Evolutionary conservation across 2,329 filamentous ascomycete genomes (phyloP).

Genomic region (Verticillium nubilum): DNA sequence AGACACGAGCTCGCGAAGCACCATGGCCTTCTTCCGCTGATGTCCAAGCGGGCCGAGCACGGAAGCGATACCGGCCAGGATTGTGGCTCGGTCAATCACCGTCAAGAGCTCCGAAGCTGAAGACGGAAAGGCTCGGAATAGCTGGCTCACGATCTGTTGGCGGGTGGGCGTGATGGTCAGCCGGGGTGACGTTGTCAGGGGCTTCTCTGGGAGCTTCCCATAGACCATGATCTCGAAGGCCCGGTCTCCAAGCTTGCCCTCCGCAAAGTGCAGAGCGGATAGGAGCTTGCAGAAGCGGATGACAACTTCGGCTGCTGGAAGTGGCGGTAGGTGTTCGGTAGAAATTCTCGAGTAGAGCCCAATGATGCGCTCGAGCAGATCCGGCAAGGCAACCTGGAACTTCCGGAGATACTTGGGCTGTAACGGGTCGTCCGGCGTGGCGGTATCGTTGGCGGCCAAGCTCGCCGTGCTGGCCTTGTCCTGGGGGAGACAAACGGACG

Average conservation of each 20-base stretch:
- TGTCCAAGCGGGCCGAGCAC: slow-evolving; percentile 76
- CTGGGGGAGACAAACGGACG: slow-evolving; percentile 47
- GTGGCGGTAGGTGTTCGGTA: slow-evolving; percentile 63
- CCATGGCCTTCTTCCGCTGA: slow-evolving; percentile 84
- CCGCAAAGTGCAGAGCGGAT: slow-evolving; percentile 58
- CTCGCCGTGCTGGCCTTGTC: slow-evolving; percentile 32
- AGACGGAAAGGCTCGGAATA: slow-evolving; percentile 67
- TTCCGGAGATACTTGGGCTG: slow-evolving; percentile 50
- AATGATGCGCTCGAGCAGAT: slow-evolving; percentile 69
- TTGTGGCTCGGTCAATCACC: slow-evolving; percentile 68
- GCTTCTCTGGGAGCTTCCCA: slow-evolving; percentile 48
- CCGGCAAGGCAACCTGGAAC: slow-evolving; percentile 59
- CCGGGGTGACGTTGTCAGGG: slow-evolving; percentile 46
- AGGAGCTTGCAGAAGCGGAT: slow-evolving; percentile 70
- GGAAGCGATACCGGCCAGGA: slow-evolving; percentile 81
- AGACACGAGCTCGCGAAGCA: slow-evolving; percentile 78
- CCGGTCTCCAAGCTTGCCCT: slow-evolving; percentile 55
- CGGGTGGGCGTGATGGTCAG: slow-evolving; percentile 52
- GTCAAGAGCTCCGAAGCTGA: slow-evolving; percentile 62
- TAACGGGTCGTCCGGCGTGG: slow-evolving; percentile 28
- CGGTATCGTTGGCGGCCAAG: slow-evolving; percentile 15
- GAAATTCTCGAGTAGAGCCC: slow-evolving; percentile 67
- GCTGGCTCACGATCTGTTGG: slow-evolving; percentile 56
- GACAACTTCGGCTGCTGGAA: slow-evolving; percentile 67
- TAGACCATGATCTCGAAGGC: slow-evolving; percentile 61